Evolutionary conservation across 257 asterid genomes (phyloP).

Genomic region (Prunella vulgaris): DNA sequence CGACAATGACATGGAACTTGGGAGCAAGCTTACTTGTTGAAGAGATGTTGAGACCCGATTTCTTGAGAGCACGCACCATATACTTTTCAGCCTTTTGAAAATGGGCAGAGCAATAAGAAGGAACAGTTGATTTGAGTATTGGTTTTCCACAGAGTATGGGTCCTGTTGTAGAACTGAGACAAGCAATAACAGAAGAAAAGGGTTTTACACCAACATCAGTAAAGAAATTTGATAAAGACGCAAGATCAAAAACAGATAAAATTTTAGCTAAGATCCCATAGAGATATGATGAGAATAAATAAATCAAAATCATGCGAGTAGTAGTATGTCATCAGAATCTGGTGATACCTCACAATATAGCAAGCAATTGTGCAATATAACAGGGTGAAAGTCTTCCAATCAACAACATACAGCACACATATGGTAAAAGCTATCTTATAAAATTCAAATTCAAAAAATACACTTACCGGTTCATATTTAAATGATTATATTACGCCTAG

Average conservation of each 20-base stretch:
- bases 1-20: slow-evolving; percentile 62
- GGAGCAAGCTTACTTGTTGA: slow-evolving; percentile 79
- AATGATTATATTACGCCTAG: neutral
- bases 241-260: slow-evolving; percentile 5
- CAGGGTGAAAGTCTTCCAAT: neutral
- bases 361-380: slow-evolving; percentile 3
- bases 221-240: neutral
- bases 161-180: slow-evolving; percentile 72
- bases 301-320: neutral
- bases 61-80: slow-evolving; percentile 78
- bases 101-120: slow-evolving; percentile 75
- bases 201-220: neutral
- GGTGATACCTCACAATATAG: neutral
- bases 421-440: neutral
- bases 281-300: neutral
- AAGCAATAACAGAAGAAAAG: slow-evolving; percentile 6
- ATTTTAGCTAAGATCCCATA: slow-evolving; percentile 1
- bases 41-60: slow-evolving; percentile 62
- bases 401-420: neutral
- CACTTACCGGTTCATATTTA: neutral
- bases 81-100: slow-evolving; percentile 75
- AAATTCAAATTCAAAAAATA: neutral
- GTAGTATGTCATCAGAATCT: slow-evolving; percentile 11
- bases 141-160: slow-evolving; percentile 89
- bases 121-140: slow-evolving; percentile 71